A percentile compares a stretch with the other conserved stretches of the same genome.
Conservation (phyloP, 352 stramenopile species). For the Phytophthora boehmeriae region DNA sequence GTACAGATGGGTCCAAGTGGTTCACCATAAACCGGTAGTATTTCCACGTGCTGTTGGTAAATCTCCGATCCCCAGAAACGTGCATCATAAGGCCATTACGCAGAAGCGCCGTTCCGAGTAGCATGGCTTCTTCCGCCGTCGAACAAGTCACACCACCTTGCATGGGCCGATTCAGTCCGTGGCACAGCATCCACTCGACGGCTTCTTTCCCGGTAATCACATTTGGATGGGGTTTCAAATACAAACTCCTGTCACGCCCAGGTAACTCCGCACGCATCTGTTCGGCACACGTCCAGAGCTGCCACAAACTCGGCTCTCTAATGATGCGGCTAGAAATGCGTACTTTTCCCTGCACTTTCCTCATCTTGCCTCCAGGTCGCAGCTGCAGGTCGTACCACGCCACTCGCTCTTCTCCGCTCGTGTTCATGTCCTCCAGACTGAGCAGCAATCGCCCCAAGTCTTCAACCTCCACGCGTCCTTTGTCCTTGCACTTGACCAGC, state of each 20-base stretch:
- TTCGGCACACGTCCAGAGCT: slow-evolving; percentile 85
- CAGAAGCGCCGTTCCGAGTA: slow-evolving; percentile 76
- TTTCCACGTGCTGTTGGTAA: slow-evolving; percentile 85
- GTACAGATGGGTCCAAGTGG: slow-evolving; percentile 59
- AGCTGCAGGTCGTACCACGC: slow-evolving; percentile 89
- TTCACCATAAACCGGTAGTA: slow-evolving; percentile 89
- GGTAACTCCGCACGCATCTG: slow-evolving; percentile 84
- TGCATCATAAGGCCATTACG: slow-evolving; percentile 74
- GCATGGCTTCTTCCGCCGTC: slow-evolving; percentile 79
- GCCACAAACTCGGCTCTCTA: slow-evolving; percentile 80
- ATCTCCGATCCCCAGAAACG: slow-evolving; percentile 72
- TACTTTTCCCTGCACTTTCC: slow-evolving; percentile 84
- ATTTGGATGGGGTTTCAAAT: slow-evolving; percentile 81
- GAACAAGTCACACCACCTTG: slow-evolving; percentile 85
- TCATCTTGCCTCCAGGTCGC: slow-evolving; percentile 82
- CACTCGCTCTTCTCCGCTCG: slow-evolving; percentile 78
- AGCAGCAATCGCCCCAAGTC: slow-evolving; percentile 81
- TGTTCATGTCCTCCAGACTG: slow-evolving; percentile 85
- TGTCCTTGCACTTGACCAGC: slow-evolving; percentile 90
- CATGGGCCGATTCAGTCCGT: slow-evolving; percentile 86
- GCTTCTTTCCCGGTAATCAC: slow-evolving; percentile 85
- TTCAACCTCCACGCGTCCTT: slow-evolving; percentile 82
- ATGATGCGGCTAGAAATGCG: slow-evolving; percentile 86
- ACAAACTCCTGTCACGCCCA: slow-evolving; percentile 74
- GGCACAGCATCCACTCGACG: slow-evolving; percentile 86